Conservation (phyloP, 371 early-diverging fungal genomes). For the Syncephalastrum contaminatum region DNA sequence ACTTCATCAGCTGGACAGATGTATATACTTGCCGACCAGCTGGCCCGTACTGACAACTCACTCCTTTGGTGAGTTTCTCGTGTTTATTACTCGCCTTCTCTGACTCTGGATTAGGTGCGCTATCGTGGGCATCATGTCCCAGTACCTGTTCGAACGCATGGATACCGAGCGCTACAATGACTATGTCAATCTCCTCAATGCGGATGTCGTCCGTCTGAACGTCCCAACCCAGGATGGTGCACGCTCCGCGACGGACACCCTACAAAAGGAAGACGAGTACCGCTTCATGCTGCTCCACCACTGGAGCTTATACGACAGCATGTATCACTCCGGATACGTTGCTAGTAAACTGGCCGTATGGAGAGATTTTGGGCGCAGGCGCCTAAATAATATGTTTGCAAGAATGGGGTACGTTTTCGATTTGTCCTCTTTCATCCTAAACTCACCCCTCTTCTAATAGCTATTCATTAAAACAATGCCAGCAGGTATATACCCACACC, state of each 20-base stretch:
- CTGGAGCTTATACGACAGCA: constrained; percentile 86
- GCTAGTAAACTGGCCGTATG: constrained; percentile 83
- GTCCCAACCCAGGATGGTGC: constrained; percentile 8
- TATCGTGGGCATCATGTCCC: constrained; percentile 71
- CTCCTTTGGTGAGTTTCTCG: constrained; percentile 52
- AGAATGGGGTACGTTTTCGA: constrained; percentile 73
- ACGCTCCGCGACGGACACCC: constrained; percentile 16
- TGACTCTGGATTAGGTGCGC: constrained; percentile 49
- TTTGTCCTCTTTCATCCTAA: constrained; percentile 9
- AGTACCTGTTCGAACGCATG: constrained; percentile 67
- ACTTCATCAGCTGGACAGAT: constrained; percentile 54
- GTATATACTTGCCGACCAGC: constrained; percentile 56
- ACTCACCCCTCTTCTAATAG: constrained; percentile 23
- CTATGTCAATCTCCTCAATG: constrained; percentile 52
- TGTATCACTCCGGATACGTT: constrained; percentile 86
- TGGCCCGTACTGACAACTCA: constrained; percentile 58
- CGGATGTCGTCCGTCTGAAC: constrained; percentile 60
- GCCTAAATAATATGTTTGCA: constrained; percentile 77
- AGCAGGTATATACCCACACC: constrained; percentile 79
- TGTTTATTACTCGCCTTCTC: neutral
- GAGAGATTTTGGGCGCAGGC: constrained; percentile 77
- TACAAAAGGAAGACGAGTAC: constrained; percentile 66
- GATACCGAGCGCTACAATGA: constrained; percentile 56
- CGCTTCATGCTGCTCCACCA: constrained; percentile 85
- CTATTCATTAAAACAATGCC: constrained; percentile 66